Percentiles rank a stretch among this genome's conserved stretches.
Evolutionary conservation across 2,329 filamentous ascomycete genomes (phyloP).

Genomic region (Colletotrichum filicis): DNA sequence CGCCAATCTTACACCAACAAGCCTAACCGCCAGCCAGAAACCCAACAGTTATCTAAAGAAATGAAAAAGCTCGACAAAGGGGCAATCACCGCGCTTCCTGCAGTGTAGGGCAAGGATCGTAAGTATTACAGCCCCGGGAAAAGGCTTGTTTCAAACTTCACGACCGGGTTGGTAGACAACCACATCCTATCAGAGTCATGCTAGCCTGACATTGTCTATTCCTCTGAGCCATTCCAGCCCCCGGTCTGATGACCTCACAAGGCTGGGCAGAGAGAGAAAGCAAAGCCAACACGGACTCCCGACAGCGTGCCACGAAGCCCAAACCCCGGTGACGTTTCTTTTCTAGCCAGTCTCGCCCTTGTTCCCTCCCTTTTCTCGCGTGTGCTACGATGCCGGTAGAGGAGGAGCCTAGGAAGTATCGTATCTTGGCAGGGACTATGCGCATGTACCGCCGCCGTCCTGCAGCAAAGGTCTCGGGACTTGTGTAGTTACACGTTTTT

Average conservation of each 20-base stretch:
- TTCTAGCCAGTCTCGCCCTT: constrained; percentile 4
- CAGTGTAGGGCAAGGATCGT: constrained; percentile 5
- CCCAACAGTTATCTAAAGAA: not conserved
- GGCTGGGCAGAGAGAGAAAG: not conserved
- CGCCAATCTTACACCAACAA: not conserved
- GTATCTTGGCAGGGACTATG: constrained; percentile 29
- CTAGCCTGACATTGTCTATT: not conserved
- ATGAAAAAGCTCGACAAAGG: not conserved
- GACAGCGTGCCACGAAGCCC: constrained; percentile 25
- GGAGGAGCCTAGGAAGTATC: constrained; percentile 4
- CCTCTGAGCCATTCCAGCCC: constrained; percentile 2
- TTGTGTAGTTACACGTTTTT: not conserved
- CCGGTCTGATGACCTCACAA: constrained; percentile 32
- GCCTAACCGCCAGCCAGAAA: not conserved
- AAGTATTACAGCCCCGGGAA: constrained; percentile 3
- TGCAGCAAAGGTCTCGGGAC: constrained; percentile 7
- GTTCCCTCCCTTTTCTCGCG: not conserved
- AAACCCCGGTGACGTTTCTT: constrained; percentile 27
- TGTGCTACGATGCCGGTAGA: not conserved
- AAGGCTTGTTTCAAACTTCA: constrained; percentile 34
- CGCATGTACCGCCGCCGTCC: not conserved
- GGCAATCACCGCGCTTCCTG: not conserved
- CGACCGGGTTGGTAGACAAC: not conserved
- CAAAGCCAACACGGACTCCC: not conserved
- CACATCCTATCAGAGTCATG: constrained; percentile 13